Base-by-base conservation (phyloP, 306 rosid species). In the Acacia acuminata region DNA sequence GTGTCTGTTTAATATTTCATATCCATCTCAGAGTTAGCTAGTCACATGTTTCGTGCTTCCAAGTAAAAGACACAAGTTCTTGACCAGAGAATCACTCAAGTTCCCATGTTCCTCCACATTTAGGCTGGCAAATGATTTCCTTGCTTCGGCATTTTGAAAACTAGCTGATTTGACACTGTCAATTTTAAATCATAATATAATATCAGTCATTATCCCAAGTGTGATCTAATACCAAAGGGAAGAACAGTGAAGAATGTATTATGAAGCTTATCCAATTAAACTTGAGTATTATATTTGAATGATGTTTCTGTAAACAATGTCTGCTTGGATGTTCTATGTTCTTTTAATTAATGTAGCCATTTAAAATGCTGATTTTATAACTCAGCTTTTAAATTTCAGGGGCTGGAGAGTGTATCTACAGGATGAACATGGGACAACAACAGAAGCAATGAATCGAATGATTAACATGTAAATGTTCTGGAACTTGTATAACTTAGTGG, bases 341-440 rank as follows among this genome's bases (percentile, higher is more conserved):
- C 53, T 77, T 32, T 55, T 44, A 63, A 68, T 81, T 77, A 56
- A 56, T 77, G 14, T 78, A 66, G 30, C 38, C 16, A 24, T 6
- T 69, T 78, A n/a, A 43, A 30, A 50, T 73, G 4, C 80, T 30
- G 17, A 38, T 30, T 53, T 30, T 70, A 76, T 73, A 24, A 77
- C 82, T 83, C 51, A 32, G 64, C 58, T 83, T 55, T 69, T 69
- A 47, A 71, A 58, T 51, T 76, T 83, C 91, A 95, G 99, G 92
- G 99, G 97, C 24, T 96, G 96, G 99, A 90, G 97, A 88, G 98
- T 96, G 32, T 96, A 89, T 85, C 88, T 93, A 80, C 92, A 84
- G 68, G 97, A 96, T 91, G 98, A 96, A 85, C 94, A 92, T 64
- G 98, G 98, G 75, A 96, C 99, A 19, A 92, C 99, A 22, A 48